Base-by-base conservation (phyloP, 2,329 filamentous ascomycete species). In the Reticulascus tulasneorum region DNA sequence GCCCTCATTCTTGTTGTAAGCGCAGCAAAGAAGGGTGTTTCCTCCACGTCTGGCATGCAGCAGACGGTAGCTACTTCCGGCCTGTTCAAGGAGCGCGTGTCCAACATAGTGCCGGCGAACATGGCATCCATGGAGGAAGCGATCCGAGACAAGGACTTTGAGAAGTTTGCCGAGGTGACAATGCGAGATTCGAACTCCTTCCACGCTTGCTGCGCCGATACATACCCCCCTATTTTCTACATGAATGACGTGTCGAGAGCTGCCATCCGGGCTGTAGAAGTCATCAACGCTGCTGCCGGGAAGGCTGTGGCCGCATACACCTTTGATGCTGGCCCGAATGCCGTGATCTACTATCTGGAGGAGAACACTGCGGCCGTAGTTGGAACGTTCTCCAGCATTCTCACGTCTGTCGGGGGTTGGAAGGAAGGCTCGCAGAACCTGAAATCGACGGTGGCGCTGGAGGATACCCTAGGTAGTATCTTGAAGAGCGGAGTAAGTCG, bases 171-270 rank as follows among this genome's bases (percentile, higher is more conserved):
- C 17, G 81, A 86, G 58, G 76, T 96, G 44, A 95, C 93, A 12
- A 98, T 96, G 90, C 84, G 82, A 60, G 93, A 98, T 60, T 94
- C 86, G 57, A 98, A 98, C 69, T 87, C 82, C 41, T 98, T 98
- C 79, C 93, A 98, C 63, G 87, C 93, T 23, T 88, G 84, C 38
- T 97, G 93, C 60, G 71, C 94, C 51, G 93, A 98, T 60, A 97
- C 93, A 2, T 89, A 88, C 66, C 93, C 94, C 28, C 93, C 94
- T 13, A 98, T 98, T 58, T 96, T 95, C 66, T 98, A 98, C 72
- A 82, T 98, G 74, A 98, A 96, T 65, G 93, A 98, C 58, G 82
- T 91, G 12, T 91, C 84, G 15, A 74, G 85, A 23, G 88, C 91
- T 2, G 89, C 91, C 6, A 87, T 98, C 42, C 77, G 87, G 34